Evolutionary conservation across 2,329 filamentous ascomycete species (phyloP).

Genomic region (Colletotrichum chlorophyti): DNA sequence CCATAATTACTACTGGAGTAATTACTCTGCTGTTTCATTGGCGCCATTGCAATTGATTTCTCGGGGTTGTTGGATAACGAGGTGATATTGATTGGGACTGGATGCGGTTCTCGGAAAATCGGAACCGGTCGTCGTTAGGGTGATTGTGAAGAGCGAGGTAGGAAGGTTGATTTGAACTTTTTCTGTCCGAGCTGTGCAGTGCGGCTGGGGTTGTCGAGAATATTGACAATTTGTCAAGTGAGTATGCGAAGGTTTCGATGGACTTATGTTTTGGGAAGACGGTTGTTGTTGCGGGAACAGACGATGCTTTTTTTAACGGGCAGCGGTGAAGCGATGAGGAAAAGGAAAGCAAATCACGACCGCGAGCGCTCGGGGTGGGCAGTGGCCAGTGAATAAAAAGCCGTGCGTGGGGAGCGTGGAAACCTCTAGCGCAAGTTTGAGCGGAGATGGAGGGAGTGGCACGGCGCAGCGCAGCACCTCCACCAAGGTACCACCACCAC

Average conservation of each 20-base stretch:
- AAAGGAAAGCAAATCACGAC: not conserved
- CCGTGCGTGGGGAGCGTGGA: constrained; percentile 10
- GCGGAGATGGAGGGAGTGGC: constrained; percentile 23
- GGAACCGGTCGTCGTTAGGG: constrained; percentile 14
- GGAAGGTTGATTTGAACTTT: not conserved
- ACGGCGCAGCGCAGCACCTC: not conserved
- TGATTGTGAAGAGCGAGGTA: not conserved
- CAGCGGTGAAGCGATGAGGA: constrained; percentile 24
- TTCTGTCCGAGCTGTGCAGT: not conserved
- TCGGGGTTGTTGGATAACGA: constrained; percentile 32
- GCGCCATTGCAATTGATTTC: constrained; percentile 58
- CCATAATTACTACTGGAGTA: constrained; percentile 78
- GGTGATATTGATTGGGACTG: constrained; percentile 23
- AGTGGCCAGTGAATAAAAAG: constrained; percentile 18
- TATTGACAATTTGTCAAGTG: no score
- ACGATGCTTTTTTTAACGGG: constrained; percentile 6
- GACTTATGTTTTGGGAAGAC: no score
- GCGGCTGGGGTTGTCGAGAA: constrained; percentile 2
- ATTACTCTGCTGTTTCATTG: constrained; percentile 75
- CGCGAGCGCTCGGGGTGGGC: not conserved
- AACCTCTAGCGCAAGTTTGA: constrained; percentile 20
- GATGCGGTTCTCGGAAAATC: constrained; percentile 18
- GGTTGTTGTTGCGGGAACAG: constrained; percentile 9
- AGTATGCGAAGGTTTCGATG: no score
- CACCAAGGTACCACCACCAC: not conserved